Evolutionary conservation across 495 filamentous ascomycete genomes (phyloP), one percentile per base, ranked within the genome.

Genomic region (Tuber brumale): DNA sequence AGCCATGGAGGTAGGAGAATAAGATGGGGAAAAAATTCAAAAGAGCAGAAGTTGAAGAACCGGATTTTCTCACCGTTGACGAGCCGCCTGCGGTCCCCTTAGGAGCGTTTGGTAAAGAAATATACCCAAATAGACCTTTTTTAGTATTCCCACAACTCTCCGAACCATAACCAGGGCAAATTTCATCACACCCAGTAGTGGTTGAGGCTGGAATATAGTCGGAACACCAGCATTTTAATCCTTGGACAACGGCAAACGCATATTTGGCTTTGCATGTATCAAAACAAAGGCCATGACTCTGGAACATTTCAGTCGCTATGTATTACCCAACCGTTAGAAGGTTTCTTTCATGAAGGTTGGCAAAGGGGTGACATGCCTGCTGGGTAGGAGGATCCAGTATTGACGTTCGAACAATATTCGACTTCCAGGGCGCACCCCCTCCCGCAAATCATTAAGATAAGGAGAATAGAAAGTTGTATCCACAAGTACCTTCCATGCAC

Each of bases 141-240:
- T 82, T 75, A 51, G 83, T 73, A 78, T 86, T 88, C 72, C 92
- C 92, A 82, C 92, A 94, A 37, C 85, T 82, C 73, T 94, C 92
- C 27, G 45, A 71, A 8, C 87, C 88, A 81, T 89, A 94, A 31
- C 92, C 92, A 41, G 92, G 92, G 79, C 92, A 94, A 8, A 74
- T 70, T 12, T 85, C 80, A 75, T 85, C 85, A 83, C 92, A 94
- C 23, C 88, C 83, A 31, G 83, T 83, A 37, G 81, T 83, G 39
- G 85, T 85, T 27, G 85, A 79, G 21, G 80, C 85, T 0, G 92
- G 92, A 19, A 85, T 86, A 77, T 90, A 90, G 78, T 94, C 89
- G 3, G 91, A 91, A 83, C 92, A 94, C 92, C 92, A 94, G 84
- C 92, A 94, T 45, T 84, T 83, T 35, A 89, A 85, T 31, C 85